A percentile compares a stretch with the other conserved stretches of the same genome.
These are phyloP conservation scores for Medicago arabica DNA, from an alignment of 306 rosid genomes.

Conservation along the genomic window DNA sequence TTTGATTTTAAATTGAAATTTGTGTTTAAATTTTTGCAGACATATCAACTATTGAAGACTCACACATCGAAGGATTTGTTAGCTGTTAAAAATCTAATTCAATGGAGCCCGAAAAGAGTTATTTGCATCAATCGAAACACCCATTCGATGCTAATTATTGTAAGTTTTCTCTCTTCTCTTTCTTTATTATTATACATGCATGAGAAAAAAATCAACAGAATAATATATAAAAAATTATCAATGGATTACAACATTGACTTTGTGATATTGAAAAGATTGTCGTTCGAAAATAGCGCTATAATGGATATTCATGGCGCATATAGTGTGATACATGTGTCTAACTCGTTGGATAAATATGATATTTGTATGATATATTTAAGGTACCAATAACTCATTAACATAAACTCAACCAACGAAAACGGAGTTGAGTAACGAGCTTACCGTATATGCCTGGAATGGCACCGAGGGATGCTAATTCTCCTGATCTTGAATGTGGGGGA, in stretches of 20 bases:
- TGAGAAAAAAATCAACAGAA: background rate
- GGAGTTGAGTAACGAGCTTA: too few species aligned
- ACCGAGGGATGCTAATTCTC: too few species aligned
- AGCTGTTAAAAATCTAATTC: slow-evolving; percentile 36
- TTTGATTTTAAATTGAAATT: background rate
- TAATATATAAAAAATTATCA: background rate
- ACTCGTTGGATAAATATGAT: too few species aligned
- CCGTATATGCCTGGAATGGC: too few species aligned
- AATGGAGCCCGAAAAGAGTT: slow-evolving; percentile 48
- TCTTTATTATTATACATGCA: background rate
- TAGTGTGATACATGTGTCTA: too few species aligned
- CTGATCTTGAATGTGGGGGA: too few species aligned
- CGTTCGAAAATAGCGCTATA: too few species aligned
- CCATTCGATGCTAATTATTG: slow-evolving; percentile 59
- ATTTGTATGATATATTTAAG: too few species aligned
- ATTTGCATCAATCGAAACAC: slow-evolving; percentile 58
- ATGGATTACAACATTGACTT: background rate
- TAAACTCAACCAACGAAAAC: too few species aligned
- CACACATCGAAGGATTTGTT: slow-evolving; percentile 8
- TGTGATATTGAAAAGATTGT: background rate
- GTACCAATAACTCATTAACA: too few species aligned
- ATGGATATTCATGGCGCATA: too few species aligned
- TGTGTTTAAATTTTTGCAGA: slow-evolving; percentile 8
- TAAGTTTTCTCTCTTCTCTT: slow-evolving; percentile 45
- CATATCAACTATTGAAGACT: slow-evolving; percentile 42